Base-by-base conservation (phyloP, 2,329 filamentous ascomycete species). In the Pezicula rhizophila region DNA sequence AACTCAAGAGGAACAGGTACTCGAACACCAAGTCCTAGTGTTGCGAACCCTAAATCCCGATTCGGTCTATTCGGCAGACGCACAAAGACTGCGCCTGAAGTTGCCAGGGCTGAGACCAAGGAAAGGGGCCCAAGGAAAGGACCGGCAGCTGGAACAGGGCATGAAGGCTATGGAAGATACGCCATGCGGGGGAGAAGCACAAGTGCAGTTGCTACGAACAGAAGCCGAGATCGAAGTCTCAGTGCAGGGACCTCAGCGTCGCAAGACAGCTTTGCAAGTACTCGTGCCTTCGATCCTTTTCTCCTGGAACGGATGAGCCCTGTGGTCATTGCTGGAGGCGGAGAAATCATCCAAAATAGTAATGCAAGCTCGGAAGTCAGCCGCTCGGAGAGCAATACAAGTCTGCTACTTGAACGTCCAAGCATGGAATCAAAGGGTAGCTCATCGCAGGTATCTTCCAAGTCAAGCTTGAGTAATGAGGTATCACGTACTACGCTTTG, bases 141-240 rank as follows among this genome's bases (percentile, higher is more conserved):
- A 0, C 92, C 92, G 18, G 81, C 79, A 14, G 92, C 92, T 37
- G 92, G 92, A n/a, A 97, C 92, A 34, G 92, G 92, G 0, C 90
- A 97, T 60, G 92, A 97, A 69, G 86, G 86, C 1, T 91, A 92
- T 60, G 85, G 85, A 1, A 78, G 78, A 48, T 73, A 88, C 48
- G 70, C 75, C 5, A 60, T 72, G 26, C 78, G 82, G 50, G 78
- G 84, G 26, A 78, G 85, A 47, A 89, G 82, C 59, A 79, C 77
- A 51, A 84, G 79, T 59, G 70, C 73, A 17, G 69, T 74, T 7
- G 78, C 73, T 52, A 57, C 70, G 20, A 63, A 66, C 2, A 71
- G 71, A n/a, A 74, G 70, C 23, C 70, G 55, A 15, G 60, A 62
- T 47, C 49, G 61, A 46, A 62, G 58, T 43, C 52, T 60, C 37